Base-by-base conservation (phyloP, 768 basidiomycete genomes). In the Mycena vitilis region DNA sequence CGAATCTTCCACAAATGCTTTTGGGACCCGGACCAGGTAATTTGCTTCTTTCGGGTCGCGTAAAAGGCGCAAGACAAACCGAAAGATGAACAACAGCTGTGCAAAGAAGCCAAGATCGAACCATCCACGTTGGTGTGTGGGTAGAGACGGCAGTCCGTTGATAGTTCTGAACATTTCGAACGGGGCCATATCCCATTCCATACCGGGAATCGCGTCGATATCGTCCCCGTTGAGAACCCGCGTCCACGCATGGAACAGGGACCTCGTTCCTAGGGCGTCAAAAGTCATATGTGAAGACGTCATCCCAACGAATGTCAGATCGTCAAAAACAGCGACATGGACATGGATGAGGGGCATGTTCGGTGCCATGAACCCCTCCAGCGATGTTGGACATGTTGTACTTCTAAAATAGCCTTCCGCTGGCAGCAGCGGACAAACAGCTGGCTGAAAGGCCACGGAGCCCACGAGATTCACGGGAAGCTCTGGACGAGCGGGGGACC, bases 261-360 rank as follows among this genome's bases (percentile, higher is more conserved):
- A 42, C n/a, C 44, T 5, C 40, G 65, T 63, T 4, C 69, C 69
- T 12, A 66, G 51, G 7, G 65, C 69, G 44, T 70, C 69, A 9
- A 70, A 60, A 4, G 44, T 23, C 12, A 70, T 38, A 23, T 70
- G 69, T 20, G 54, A 23, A 5, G 69, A 49, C 1, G 60, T 70
- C 30, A 70, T 13, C 11, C 69, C 69, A 9, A 66, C 42, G 45
- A 70, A 70, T 9, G 69, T 70, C 15, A 63, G 4, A 18, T 70
- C 65, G 45, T 63, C 56, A 18, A 70, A 70, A 5, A 63, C 23
- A 5, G 65, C 34, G 53, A 63, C 65, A 34, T 66, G 69, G 1
- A 66, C 60, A 23, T 66, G 65, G 1, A 63, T 13, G 1, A 70
- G 37, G 2, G 69, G 69, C 5, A 13, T 66, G 23, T 66, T 66